Evolutionary conservation across 139 green algal genomes (phyloP).

Genomic region (Chlamydomonas sphaeroides): DNA sequence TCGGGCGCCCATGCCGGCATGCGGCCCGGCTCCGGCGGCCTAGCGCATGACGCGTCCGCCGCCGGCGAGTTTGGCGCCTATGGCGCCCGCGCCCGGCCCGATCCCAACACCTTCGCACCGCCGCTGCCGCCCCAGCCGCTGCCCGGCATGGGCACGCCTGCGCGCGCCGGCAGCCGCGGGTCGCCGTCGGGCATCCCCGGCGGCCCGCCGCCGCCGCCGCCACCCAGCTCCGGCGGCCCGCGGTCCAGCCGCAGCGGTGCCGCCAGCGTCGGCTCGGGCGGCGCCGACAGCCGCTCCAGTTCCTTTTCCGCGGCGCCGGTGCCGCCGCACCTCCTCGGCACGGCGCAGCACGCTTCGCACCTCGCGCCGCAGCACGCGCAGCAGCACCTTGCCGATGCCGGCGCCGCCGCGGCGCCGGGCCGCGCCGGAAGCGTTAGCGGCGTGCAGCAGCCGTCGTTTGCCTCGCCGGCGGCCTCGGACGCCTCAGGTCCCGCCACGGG

Average conservation of each 20-base stretch:
- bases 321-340: background rate
- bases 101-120: background rate
- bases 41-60: no score
- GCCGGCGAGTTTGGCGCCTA: no score
- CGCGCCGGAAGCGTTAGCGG: no score
- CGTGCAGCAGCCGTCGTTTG: no score
- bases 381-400: background rate
- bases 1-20: no score
- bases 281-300: constrained; percentile 14
- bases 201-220: no score
- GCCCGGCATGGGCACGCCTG: background rate
- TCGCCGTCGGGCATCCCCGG: no score
- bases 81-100: no score
- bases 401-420: no score
- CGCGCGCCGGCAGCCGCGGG: no score
- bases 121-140: background rate
- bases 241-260: constrained; percentile 4
- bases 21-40: background rate
- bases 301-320: background rate
- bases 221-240: background rate
- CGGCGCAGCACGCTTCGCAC: background rate
- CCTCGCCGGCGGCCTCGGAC: constrained; percentile 26
- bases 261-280: background rate
- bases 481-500: constrained; percentile 14
- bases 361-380: background rate